A percentile compares a stretch with the other conserved stretches of the same genome.
Evolutionary conservation across 2,329 filamentous ascomycete genomes (phyloP).

Genomic region (Penicillium psychrosexuale): DNA sequence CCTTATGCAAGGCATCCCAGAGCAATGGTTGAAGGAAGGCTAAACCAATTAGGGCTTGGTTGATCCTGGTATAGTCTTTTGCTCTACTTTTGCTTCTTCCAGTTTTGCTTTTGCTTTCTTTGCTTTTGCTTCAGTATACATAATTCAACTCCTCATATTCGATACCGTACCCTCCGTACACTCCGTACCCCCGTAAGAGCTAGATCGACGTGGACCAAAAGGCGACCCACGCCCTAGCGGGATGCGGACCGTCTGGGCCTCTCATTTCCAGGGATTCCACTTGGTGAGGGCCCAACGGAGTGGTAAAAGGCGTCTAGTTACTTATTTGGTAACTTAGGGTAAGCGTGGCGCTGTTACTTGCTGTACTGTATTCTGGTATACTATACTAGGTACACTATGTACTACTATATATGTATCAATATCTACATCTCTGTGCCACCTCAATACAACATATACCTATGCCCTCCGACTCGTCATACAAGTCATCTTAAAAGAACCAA

Average conservation of each 20-base stretch:
- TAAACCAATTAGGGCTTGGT: neutral
- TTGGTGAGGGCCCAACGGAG: neutral
- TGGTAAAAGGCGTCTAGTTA: neutral
- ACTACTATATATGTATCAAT: neutral
- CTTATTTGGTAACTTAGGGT: neutral
- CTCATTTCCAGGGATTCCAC: constrained; percentile 1
- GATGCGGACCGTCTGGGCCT: constrained; percentile 11
- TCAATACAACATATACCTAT: neutral
- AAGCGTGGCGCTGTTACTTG: no score
- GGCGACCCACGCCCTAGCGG: constrained; percentile 4
- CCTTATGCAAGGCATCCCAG: neutral
- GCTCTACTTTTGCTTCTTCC: neutral
- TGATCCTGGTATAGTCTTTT: neutral
- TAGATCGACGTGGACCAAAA: neutral
- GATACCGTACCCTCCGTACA: no score
- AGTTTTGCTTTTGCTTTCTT: neutral
- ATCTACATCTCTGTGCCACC: neutral
- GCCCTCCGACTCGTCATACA: neutral
- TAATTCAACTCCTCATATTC: neutral
- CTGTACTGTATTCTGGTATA: no score
- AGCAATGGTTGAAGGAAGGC: neutral
- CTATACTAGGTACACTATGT: neutral
- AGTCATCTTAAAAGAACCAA: neutral
- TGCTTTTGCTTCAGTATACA: neutral
- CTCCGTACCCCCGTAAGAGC: neutral